Percentiles rank a stretch among this genome's conserved stretches.
Evolutionary conservation across 2,329 filamentous ascomycete genomes (phyloP).

Genomic region (Claviceps pazoutovae): DNA sequence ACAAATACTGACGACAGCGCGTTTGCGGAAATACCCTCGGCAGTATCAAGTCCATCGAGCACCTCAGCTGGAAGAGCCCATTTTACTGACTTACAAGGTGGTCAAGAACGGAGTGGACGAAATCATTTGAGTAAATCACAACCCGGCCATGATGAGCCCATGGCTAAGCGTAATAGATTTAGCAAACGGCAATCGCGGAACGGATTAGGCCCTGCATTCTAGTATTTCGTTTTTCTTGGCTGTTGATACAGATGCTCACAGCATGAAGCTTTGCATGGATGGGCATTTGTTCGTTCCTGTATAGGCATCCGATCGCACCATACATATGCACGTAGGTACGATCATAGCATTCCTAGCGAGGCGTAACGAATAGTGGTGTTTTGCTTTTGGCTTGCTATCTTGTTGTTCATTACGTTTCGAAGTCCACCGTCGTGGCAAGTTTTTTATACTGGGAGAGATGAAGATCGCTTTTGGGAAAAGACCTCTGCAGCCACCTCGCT

Average conservation of each 20-base stretch:
- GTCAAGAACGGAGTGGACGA: constrained; percentile 39
- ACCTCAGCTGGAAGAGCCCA: constrained; percentile 50
- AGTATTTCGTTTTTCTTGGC: neutral
- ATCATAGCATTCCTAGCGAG: constrained; percentile 20
- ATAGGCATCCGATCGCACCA: neutral
- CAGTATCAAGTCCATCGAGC: constrained; percentile 62
- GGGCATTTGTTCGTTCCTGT: neutral
- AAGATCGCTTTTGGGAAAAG: constrained; percentile 46
- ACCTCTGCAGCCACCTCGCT: no score
- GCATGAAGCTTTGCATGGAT: neutral
- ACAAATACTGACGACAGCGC: constrained; percentile 53
- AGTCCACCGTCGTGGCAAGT: neutral
- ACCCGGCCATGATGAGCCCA: constrained; percentile 36
- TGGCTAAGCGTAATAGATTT: constrained; percentile 52
- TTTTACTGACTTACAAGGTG: constrained; percentile 35
- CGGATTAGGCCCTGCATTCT: constrained; percentile 82
- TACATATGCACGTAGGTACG: constrained; percentile 6
- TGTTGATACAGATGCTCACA: neutral
- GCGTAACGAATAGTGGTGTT: constrained; percentile 16
- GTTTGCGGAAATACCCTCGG: constrained; percentile 55
- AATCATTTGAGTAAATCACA: constrained; percentile 48
- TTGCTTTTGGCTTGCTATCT: constrained; percentile 9
- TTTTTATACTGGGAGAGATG: neutral
- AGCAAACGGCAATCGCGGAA: constrained; percentile 91
- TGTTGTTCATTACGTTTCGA: neutral